Percentiles rank a stretch among this genome's conserved stretches.
phyloP scores from a whole-genome alignment of 2,329 filamentous ascomycete species.

The Ophiosphaerella korrae region DNA sequence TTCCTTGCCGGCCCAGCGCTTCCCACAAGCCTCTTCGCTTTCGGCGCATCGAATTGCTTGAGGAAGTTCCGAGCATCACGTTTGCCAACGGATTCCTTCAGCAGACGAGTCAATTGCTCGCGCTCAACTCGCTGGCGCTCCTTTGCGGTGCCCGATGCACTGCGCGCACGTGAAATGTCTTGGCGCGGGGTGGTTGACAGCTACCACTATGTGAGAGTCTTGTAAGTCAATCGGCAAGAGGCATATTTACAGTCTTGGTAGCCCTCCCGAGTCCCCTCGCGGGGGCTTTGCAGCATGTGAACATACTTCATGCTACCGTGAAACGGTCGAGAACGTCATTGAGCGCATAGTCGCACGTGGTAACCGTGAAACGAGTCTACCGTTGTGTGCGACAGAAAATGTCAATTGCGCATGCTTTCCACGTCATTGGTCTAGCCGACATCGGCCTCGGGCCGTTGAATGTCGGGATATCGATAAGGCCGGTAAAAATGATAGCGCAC shows the following conservation, averaged over 20 bases:
- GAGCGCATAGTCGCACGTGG: too few species aligned
- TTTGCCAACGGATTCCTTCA: conserved; percentile 88
- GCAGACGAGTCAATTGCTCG: conserved; percentile 54
- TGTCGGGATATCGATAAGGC: too few species aligned
- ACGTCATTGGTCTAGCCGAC: neutral
- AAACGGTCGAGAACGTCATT: neutral
- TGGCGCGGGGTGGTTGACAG: conserved; percentile 19
- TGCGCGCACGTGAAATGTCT: conserved; percentile 19
- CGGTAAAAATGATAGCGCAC: too few species aligned
- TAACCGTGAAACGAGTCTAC: too few species aligned
- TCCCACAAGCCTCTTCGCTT: conserved; percentile 25
- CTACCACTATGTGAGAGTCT: conserved; percentile 4
- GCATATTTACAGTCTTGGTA: conserved; percentile 25
- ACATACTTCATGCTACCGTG: conserved; percentile 47
- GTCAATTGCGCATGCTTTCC: too few species aligned
- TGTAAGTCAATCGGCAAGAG: conserved; percentile 33
- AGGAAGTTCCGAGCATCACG: conserved; percentile 92
- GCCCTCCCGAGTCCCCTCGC: conserved; percentile 39
- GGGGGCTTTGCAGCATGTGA: conserved; percentile 42
- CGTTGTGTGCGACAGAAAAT: neutral
- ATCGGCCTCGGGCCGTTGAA: neutral
- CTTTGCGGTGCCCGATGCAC: conserved; percentile 37
- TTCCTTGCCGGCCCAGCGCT: conserved; percentile 13
- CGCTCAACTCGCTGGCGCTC: conserved; percentile 45
- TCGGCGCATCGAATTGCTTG: conserved; percentile 71